Conservation (phyloP, 768 basidiomycete genomes). For the Russula brevipes region DNA sequence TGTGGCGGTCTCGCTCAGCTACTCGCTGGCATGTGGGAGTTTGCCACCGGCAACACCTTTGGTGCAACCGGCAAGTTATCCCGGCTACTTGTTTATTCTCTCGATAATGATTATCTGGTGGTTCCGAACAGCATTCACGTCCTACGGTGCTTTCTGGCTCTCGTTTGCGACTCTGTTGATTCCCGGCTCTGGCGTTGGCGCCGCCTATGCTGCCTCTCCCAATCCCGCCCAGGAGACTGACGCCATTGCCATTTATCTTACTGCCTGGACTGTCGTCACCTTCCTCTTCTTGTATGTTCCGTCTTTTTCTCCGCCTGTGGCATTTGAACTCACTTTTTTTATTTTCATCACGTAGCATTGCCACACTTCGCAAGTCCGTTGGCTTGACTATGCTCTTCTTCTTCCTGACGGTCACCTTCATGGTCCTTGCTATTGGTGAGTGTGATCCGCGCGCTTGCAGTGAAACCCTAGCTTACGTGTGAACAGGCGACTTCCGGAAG, state of each 20-base stretch:
- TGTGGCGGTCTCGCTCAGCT: constrained; percentile 82
- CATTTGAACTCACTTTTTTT: not conserved
- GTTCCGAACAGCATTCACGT: constrained; percentile 56
- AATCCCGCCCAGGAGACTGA: constrained; percentile 38
- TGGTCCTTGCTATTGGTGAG: constrained; percentile 40
- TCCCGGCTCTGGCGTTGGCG: constrained; percentile 57
- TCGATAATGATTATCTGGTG: not conserved
- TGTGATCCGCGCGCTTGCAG: constrained; percentile 15
- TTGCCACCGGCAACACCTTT: constrained; percentile 55
- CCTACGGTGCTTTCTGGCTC: constrained; percentile 87
- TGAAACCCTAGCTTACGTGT: not conserved
- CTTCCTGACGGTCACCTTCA: constrained; percentile 51
- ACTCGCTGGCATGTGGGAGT: constrained; percentile 81
- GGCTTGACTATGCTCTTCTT: constrained; percentile 47
- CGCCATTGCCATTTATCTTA: constrained; percentile 70
- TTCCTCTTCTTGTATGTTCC: constrained; percentile 56
- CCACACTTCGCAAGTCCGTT: constrained; percentile 46
- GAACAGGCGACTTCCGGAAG: constrained; percentile 23
- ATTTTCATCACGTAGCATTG: constrained; percentile 35
- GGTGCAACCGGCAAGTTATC: constrained; percentile 60
- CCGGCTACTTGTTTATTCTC: not conserved
- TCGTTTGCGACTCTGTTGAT: constrained; percentile 71
- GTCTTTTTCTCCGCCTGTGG: not conserved
- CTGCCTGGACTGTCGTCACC: constrained; percentile 70
- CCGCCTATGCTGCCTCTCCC: constrained; percentile 41